Percentiles rank a stretch among this genome's conserved stretches.
Conservation (phyloP, 129 eudicot species). For the Deinandra increscens region DNA sequence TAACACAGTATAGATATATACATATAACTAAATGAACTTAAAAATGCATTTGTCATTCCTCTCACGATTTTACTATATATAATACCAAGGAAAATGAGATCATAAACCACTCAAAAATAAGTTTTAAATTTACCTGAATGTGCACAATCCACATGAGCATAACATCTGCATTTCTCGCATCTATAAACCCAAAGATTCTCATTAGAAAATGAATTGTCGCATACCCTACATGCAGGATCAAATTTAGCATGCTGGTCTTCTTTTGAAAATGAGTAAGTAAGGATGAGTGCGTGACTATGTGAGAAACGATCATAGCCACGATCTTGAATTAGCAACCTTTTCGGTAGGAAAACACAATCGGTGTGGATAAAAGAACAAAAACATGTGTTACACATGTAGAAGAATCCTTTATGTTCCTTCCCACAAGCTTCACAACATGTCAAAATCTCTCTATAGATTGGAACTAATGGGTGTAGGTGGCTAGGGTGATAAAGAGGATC, state of each 20-base stretch:
- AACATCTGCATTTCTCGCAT: conserved; percentile 11
- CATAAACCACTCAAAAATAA: no score
- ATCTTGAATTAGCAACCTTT: conserved; percentile 5
- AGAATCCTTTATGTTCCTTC: background rate
- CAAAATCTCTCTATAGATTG: background rate
- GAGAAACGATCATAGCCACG: background rate
- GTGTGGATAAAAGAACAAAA: background rate
- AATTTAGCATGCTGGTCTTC: background rate
- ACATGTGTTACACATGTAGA: background rate
- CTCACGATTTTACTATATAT: no score
- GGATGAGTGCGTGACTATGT: conserved; percentile 22
- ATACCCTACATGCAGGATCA: conserved; percentile 8
- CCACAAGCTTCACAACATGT: background rate
- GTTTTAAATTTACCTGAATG: background rate
- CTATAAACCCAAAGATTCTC: conserved; percentile 15
- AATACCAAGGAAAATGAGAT: no score
- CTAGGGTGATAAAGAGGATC: background rate
- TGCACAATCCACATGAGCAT: conserved; percentile 20
- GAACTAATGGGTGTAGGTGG: background rate
- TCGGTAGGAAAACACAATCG: background rate
- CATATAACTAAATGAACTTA: no score
- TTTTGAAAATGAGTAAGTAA: conserved; percentile 13
- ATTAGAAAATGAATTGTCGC: background rate
- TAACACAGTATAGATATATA: no score
- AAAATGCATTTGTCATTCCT: no score